Percentiles rank a stretch among this genome's conserved stretches.
phyloP scores from a whole-genome alignment of 73 alveolate species.

The Symbiodinium pilosum region DNA sequence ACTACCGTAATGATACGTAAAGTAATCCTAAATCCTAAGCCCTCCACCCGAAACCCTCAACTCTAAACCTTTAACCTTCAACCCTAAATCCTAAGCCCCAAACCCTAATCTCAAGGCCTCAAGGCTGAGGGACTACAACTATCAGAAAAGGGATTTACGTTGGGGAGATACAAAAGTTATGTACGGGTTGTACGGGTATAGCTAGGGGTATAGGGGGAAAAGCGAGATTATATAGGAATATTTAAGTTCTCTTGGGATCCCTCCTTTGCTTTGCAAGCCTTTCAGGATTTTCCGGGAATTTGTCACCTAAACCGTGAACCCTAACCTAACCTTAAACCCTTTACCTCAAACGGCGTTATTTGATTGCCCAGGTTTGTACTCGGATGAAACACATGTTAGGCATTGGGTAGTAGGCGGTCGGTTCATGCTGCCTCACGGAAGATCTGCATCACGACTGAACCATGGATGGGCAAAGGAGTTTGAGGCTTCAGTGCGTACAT shows the following conservation, averaged over 20 bases:
- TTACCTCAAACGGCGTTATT: no score
- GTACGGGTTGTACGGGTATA: background rate
- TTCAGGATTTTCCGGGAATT: background rate
- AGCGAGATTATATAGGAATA: background rate
- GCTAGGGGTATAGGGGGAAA: background rate
- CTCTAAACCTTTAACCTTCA: background rate
- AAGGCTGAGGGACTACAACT: background rate
- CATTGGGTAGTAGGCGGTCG: no score
- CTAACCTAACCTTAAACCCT: no score
- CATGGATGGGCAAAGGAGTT: no score
- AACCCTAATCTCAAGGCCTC: background rate
- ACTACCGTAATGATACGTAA: no score
- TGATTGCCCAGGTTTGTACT: no score
- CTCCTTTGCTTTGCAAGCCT: background rate
- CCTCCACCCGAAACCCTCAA: background rate
- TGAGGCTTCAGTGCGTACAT: no score
- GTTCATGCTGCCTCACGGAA: no score
- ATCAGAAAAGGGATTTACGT: background rate
- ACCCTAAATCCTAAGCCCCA: background rate
- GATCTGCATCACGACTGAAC: no score
- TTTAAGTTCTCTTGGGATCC: background rate
- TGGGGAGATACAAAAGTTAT: background rate
- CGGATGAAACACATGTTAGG: no score
- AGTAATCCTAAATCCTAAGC: no score
- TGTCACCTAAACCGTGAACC: no score